Evolutionary conservation across 2,329 filamentous ascomycete species (phyloP), one percentile per base, ranked within the genome.

Genomic region (Corinectria fuckeliana): DNA sequence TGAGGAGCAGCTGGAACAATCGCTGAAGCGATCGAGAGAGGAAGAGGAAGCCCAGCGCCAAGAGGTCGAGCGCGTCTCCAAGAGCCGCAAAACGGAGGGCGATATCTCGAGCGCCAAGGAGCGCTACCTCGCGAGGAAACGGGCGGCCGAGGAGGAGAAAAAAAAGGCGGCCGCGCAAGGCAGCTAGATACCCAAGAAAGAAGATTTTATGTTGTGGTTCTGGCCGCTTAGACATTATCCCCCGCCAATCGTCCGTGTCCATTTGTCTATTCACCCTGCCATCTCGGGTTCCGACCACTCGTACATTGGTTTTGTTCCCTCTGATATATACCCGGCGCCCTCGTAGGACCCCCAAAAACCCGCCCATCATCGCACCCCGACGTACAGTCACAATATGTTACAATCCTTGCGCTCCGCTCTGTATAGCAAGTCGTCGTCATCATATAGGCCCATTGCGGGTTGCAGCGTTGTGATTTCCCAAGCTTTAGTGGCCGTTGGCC

Each of bases 31-130:
- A 52, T 85, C 87, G 38, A 79, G 89, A 10, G 89, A 92, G 61
- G 88, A 91, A 57, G 76, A 79, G 61, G 90, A 89, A 47, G 85
- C 89, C 57, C 87, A 91, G 69, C 84, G 86, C 66, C 78, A 79
- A 64, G 82, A 85, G 62, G 71, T 88, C 18, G 88, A 91, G 75
- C 82, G 87, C 57, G 84, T 85, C 14, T 80, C 85, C 32, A 95
- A 94, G 83, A 91, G 88, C 67, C 84, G 86, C 69, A 95, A 95
- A 83, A 94, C 91, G 1, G 86, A 88, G 48, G 79, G 81, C 16
- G 91, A 94, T 50, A 90, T 94, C 62, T 89, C 85, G 69, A 90
- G 89, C 70, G 91, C 91, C 1, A 91, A 87, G 75, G 91, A 93
- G 76, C 82, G 91, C 66, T 95, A 93, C 74, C 79, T 95, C 54